Conservation (phyloP, 2,329 filamentous ascomycete genomes). For the Alternaria consortialis region DNA sequence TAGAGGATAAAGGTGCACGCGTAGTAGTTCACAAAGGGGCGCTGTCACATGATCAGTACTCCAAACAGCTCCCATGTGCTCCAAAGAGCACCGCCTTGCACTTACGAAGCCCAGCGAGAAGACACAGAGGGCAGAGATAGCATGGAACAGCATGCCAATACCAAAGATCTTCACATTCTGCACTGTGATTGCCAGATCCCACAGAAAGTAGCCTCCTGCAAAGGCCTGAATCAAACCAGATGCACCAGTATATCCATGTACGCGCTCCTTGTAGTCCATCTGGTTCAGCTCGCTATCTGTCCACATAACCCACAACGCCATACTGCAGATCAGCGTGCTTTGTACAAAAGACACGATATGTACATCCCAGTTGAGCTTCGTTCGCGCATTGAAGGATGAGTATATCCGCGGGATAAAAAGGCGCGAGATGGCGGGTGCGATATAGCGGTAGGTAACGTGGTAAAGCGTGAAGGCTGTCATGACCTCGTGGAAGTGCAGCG, state of each 20-base stretch:
- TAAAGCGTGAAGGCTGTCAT: slow-evolving; percentile 73
- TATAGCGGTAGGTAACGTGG: slow-evolving; percentile 69
- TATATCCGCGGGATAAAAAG: slow-evolving; percentile 72
- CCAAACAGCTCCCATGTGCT: not conserved
- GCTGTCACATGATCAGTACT: slow-evolving; percentile 57
- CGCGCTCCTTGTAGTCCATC: slow-evolving; percentile 72
- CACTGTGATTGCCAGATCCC: slow-evolving; percentile 78
- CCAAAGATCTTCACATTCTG: slow-evolving; percentile 77
- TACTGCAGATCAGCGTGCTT: slow-evolving; percentile 72
- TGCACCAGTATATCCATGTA: slow-evolving; percentile 81
- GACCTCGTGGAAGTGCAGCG: slow-evolving; percentile 81
- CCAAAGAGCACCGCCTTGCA: not conserved
- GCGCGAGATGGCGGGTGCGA: slow-evolving; percentile 73
- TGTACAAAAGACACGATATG: slow-evolving; percentile 87
- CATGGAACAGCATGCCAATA: slow-evolving; percentile 79
- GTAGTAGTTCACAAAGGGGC: slow-evolving; percentile 87
- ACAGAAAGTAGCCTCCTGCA: slow-evolving; percentile 83
- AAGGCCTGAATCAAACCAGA: slow-evolving; percentile 78
- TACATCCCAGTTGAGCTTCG: slow-evolving; percentile 82
- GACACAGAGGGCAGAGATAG: slow-evolving; percentile 75
- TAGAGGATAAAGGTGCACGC: slow-evolving; percentile 83
- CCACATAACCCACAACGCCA: slow-evolving; percentile 77
- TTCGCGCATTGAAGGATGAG: slow-evolving; percentile 66
- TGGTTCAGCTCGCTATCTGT: slow-evolving; percentile 71
- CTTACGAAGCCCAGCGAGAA: slow-evolving; percentile 83